Evolutionary conservation across 2,329 filamentous ascomycete species (phyloP), one percentile per base, ranked within the genome.

Genomic region (Aspergillus floridensis): DNA sequence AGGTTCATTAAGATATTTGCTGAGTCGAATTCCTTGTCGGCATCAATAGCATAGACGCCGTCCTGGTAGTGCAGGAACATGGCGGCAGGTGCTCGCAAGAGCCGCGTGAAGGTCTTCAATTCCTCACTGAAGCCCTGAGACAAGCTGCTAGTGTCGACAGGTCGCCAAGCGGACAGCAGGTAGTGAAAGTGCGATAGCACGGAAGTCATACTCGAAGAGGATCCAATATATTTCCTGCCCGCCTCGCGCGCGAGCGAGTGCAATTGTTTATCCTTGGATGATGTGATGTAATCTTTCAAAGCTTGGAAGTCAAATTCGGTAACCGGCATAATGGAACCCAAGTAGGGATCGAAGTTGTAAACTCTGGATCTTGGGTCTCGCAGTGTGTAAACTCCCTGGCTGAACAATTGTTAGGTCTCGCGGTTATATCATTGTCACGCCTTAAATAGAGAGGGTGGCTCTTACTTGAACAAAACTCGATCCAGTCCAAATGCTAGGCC

Each of bases 291-390:
- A 63, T 88, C 83, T 73, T 90, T 91, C 56, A 99, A 76, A 3
- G 92, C 88, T 59, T 90, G 84, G 74, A 96, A 99, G 70, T 99
- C 91, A 70, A 99, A 99, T 70, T 99, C 91, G 2, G 85, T 81
- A 16, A 95, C 88, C 2, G 95, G 93, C 92, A 98, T 98, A 68
- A 99, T 96, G 55, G 87, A 87, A 61, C 92, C 86, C 21, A 99
- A 83, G 70, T 97, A 97, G 0, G 96, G 95, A 71, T 99, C 93
- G 69, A 99, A 99, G 73, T 99, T 99, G 82, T 87, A 99, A 6
- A 98, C 92, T 19, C 87, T 84, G 44, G 93, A 92, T 59, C 91
- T 86, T 24, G 89, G 87, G 73, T 99, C 95, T 75, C 96, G 93
- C 54, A 99, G 84, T 53, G 91, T 88, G 73, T 97, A 96, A 41